Percentiles rank a stretch among this genome's conserved stretches.
Conservation (phyloP, 345 rosid genomes). For the Moricandia moricandioides region DNA sequence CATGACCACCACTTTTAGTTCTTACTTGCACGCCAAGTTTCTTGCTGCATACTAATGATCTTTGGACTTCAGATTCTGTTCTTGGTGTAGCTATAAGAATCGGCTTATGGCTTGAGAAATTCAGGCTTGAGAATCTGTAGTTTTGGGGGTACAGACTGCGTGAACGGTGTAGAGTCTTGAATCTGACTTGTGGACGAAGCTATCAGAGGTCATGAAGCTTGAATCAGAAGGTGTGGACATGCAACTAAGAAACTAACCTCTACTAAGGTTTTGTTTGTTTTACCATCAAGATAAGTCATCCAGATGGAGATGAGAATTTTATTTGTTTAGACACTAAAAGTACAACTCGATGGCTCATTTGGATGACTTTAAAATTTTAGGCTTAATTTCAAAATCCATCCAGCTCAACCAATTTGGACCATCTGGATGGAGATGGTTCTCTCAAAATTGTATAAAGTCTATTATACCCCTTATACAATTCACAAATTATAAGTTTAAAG, state of each 20-base stretch:
- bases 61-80: conserved; percentile 48
- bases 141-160: conserved; percentile 20
- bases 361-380: too few species aligned
- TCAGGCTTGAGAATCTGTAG: conserved; percentile 21
- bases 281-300: too few species aligned
- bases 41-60: conserved; percentile 43
- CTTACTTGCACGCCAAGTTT: conserved; percentile 42
- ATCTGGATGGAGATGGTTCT: too few species aligned
- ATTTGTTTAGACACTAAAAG: too few species aligned
- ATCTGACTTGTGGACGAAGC: conserved; percentile 26
- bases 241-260: conserved; percentile 31
- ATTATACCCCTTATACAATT: too few species aligned
- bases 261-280: too few species aligned
- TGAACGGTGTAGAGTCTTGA: conserved; percentile 12
- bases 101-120: conserved; percentile 44
- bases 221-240: conserved; percentile 16
- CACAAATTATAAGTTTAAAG: too few species aligned
- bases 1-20: conserved; percentile 70
- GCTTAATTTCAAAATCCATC: too few species aligned
- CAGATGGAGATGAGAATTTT: too few species aligned
- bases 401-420: too few species aligned
- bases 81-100: conserved; percentile 41
- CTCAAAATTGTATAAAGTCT: too few species aligned
- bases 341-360: too few species aligned
- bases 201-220: conserved; percentile 3